These are phyloP conservation scores for Lactifluus rugatus DNA, from an alignment of 768 basidiomycete genomes.

Conservation along the genomic window DNA sequence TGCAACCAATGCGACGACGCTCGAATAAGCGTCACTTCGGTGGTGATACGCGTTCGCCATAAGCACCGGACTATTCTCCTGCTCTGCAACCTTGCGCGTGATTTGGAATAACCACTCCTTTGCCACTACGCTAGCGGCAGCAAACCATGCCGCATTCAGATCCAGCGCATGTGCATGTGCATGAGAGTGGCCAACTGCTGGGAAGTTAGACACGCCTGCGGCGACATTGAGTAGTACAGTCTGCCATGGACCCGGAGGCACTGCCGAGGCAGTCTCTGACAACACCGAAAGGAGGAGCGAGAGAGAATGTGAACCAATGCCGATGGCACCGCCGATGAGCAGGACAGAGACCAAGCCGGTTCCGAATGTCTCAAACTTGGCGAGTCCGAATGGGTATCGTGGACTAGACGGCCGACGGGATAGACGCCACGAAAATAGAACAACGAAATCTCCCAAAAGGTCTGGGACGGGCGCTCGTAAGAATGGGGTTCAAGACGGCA, in stretches of 20 bases:
- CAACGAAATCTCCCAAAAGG: slow-evolving; percentile 84
- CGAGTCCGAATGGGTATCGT: slow-evolving; percentile 79
- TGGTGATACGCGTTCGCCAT: slow-evolving; percentile 97
- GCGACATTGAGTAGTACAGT: slow-evolving; percentile 51
- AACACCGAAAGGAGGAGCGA: slow-evolving; percentile 71
- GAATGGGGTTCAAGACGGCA: neutral
- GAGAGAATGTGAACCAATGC: slow-evolving; percentile 86
- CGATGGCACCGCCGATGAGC: slow-evolving; percentile 73
- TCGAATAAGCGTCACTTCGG: slow-evolving; percentile 93
- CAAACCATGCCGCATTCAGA: slow-evolving; percentile 97
- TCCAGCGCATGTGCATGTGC: slow-evolving; percentile 54
- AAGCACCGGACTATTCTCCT: slow-evolving; percentile 85
- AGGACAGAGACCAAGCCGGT: slow-evolving; percentile 85
- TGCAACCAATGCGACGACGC: slow-evolving; percentile 81
- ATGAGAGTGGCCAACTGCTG: slow-evolving; percentile 40
- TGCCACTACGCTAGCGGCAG: slow-evolving; percentile 60
- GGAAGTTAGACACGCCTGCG: slow-evolving; percentile 44
- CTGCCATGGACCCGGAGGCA: slow-evolving; percentile 56
- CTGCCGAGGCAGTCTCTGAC: slow-evolving; percentile 47
- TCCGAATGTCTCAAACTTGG: slow-evolving; percentile 92
- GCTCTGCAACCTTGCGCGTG: slow-evolving; percentile 82
- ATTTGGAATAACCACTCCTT: slow-evolving; percentile 93
- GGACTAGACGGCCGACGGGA: slow-evolving; percentile 73
- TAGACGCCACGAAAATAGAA: slow-evolving; percentile 78
- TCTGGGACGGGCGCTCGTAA: slow-evolving; percentile 33